Evolutionary conservation across 768 basidiomycete genomes (phyloP).

Genomic region (Clitopilus passeckerianus): DNA sequence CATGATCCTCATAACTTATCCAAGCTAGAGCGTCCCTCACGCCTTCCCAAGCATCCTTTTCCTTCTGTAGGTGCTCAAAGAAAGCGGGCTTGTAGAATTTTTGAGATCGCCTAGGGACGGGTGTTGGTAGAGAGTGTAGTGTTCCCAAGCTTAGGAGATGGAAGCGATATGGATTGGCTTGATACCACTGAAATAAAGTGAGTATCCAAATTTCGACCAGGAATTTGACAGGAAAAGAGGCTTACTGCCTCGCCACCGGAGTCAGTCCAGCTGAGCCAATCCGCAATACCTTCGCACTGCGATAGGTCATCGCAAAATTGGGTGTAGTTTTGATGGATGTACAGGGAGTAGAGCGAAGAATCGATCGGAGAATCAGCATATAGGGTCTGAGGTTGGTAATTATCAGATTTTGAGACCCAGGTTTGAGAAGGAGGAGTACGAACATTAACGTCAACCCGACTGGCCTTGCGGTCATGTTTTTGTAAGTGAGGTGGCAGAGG

Average conservation of each 20-base stretch:
- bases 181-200: slow-evolving; percentile 44
- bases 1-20: slow-evolving; percentile 29
- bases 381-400: slow-evolving; percentile 42
- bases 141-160: slow-evolving; percentile 78
- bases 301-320: slow-evolving; percentile 79
- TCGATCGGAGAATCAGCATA: slow-evolving; percentile 89
- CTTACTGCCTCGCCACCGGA: slow-evolving; percentile 59
- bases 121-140: slow-evolving; percentile 82
- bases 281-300: slow-evolving; percentile 63
- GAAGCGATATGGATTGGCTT: slow-evolving; percentile 81
- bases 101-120: slow-evolving; percentile 74
- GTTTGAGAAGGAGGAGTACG: not conserved
- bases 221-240: not conserved
- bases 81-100: slow-evolving; percentile 85
- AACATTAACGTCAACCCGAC: slow-evolving; percentile 57
- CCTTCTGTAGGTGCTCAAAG: slow-evolving; percentile 59
- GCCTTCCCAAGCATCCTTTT: slow-evolving; percentile 56
- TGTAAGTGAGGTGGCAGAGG: slow-evolving; percentile 55
- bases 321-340: slow-evolving; percentile 91
- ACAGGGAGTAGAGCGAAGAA: slow-evolving; percentile 81
- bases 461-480: slow-evolving; percentile 58
- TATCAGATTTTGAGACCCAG: not conserved
- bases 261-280: slow-evolving; percentile 77
- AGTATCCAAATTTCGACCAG: not conserved
- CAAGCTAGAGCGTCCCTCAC: slow-evolving; percentile 54